Evolutionary conservation across 2,329 filamentous ascomycete species (phyloP), one percentile per base, ranked within the genome.

Genomic region (Talaromyces islandicus): DNA sequence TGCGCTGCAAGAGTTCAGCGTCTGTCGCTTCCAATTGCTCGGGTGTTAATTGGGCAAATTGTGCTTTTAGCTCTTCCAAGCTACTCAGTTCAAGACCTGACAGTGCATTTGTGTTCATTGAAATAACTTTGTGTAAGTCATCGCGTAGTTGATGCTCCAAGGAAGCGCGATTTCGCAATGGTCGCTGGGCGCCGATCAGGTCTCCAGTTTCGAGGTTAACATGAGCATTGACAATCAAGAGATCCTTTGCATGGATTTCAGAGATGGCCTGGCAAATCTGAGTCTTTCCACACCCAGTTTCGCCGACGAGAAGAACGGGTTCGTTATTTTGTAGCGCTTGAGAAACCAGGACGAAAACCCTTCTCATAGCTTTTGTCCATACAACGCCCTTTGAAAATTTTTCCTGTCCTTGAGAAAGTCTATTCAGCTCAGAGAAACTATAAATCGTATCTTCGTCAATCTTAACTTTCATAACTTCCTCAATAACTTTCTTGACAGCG

Each of bases 171-270:
- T 97, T 97, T 64, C 95, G 85, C 24, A 97, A 85, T 3, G 94
- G 94, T 62, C 94, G 81, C 73, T 99, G 94, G 3, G 94, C 94
- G 64, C 94, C 94, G 65, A 99, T 97, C 11, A 99, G 81, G 73
- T 99, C 94, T 17, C 94, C 93, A 0, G 95, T 97, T 73, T 99
- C 95, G 0, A 94, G 92, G 65, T 99, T 99, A 67, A 97, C 93
- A 74, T 99, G 95, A 2, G 95, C 94, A 71, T 99, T 99, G 69
- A 99, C 88, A 66, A 93, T 94, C 66, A 92, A 87, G 43, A 99
- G 79, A 64, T 90, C 80, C 68, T 88, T 91, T 17, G 81, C 80
- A 63, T 91, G 83, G 4, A 90, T 88, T 69, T 96, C 89, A 3
- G 94, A 92, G 57, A 97, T 83, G 70, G 96, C 83, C 72, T 99